These are phyloP conservation scores for Tuber umbilicatum DNA, from an alignment of 495 filamentous ascomycete species.

Conservation along the genomic window DNA sequence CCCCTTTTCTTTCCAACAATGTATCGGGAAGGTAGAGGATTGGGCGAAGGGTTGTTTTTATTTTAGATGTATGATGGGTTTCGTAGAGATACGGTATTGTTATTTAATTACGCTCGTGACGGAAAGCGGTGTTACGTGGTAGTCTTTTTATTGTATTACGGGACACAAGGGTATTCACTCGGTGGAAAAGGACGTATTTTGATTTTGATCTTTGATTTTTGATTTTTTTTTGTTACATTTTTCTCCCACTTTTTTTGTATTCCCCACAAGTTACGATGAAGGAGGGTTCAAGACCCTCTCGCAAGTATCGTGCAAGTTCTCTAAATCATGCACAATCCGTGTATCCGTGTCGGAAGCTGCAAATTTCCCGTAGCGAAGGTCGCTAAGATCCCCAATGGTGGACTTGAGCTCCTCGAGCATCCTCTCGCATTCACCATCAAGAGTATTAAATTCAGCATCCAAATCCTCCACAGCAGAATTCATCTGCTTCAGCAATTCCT, in stretches of 20 bases:
- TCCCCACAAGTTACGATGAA: slow-evolving; percentile 16
- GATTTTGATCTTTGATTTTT: background rate
- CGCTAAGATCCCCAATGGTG: slow-evolving; percentile 66
- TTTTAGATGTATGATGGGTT: slow-evolving; percentile 2
- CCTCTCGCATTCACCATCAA: slow-evolving; percentile 58
- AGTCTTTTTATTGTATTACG: slow-evolving; percentile 13
- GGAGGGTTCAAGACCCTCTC: slow-evolving; percentile 41
- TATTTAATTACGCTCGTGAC: background rate
- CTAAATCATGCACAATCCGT: slow-evolving; percentile 58
- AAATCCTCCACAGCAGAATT: slow-evolving; percentile 58
- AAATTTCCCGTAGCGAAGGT: slow-evolving; percentile 73
- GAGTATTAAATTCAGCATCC: slow-evolving; percentile 56
- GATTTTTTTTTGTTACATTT: background rate
- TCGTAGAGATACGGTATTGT: background rate
- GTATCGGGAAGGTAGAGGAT: background rate
- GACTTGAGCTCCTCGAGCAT: slow-evolving; percentile 57
- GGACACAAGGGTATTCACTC: slow-evolving; percentile 13
- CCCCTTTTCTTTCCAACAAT: background rate
- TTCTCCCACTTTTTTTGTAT: slow-evolving; percentile 7
- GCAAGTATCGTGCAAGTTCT: slow-evolving; percentile 59
- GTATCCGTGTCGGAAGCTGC: slow-evolving; percentile 54
- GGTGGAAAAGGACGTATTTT: slow-evolving; percentile 9
- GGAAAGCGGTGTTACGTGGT: background rate
- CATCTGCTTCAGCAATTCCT: slow-evolving; percentile 61
- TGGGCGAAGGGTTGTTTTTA: background rate